A percentile compares a stretch with the other conserved stretches of the same genome.
These are phyloP conservation scores for Fraxinus nigra DNA, from an alignment of 305 asterid genomes.

Conservation along the genomic window DNA sequence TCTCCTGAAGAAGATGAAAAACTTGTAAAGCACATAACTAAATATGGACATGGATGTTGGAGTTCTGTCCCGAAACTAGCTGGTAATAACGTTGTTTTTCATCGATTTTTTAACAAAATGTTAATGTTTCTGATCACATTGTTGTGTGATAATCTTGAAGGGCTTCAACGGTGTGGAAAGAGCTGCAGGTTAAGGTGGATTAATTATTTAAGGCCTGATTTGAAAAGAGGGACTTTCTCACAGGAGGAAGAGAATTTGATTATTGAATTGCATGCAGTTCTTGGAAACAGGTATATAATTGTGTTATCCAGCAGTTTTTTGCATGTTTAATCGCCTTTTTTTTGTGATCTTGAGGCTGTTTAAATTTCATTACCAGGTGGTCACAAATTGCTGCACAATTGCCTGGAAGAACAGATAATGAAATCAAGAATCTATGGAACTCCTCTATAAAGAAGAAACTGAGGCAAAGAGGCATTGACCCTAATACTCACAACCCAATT, in stretches of 20 bases:
- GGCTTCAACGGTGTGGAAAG: conserved; percentile 90
- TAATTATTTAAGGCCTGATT: conserved; percentile 80
- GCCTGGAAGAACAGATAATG: conserved; percentile 95
- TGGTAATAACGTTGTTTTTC: conserved; percentile 31
- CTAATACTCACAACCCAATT: conserved; percentile 76
- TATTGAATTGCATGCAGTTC: conserved; percentile 79
- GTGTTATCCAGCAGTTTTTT: not conserved
- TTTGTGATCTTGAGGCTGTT: not conserved
- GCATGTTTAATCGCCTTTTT: not conserved
- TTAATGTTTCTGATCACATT: not conserved
- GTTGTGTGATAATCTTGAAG: conserved; percentile 24
- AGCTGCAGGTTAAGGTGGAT: conserved; percentile 89
- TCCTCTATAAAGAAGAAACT: conserved; percentile 95
- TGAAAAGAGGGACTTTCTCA: conserved; percentile 85
- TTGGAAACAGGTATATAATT: conserved; percentile 68
- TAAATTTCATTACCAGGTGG: conserved; percentile 49
- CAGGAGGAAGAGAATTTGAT: conserved; percentile 72
- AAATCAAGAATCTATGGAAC: conserved; percentile 91
- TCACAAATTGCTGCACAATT: conserved; percentile 88
- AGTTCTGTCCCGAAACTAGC: conserved; percentile 92
- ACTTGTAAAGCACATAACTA: conserved; percentile 66
- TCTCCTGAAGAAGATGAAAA: conserved; percentile 86
- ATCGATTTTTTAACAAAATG: not conserved
- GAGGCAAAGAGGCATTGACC: conserved; percentile 81
- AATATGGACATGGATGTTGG: conserved; percentile 88